Evolutionary conservation across 2,329 filamentous ascomycete species (phyloP).

Genomic region (Elsinoe australis): DNA sequence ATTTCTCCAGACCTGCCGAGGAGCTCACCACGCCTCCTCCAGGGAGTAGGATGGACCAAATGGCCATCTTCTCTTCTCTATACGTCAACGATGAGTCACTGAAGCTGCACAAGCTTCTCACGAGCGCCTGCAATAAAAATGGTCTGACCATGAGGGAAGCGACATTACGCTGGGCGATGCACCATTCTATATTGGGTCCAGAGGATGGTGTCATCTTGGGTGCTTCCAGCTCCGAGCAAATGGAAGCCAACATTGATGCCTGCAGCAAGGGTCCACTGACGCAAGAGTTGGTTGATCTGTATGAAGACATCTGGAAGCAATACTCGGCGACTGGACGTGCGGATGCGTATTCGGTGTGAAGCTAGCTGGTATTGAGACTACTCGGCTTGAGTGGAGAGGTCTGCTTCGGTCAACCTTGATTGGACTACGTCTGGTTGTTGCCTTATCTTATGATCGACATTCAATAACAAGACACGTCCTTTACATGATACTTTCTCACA

Average conservation of each 20-base stretch:
- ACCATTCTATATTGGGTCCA: slow-evolving; percentile 36
- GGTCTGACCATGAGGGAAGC: slow-evolving; percentile 37
- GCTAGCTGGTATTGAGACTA: too few relatives aligned
- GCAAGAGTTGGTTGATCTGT: slow-evolving; percentile 22
- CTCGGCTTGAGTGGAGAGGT: too few relatives aligned
- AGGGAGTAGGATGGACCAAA: slow-evolving; percentile 26
- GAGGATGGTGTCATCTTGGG: slow-evolving; percentile 37
- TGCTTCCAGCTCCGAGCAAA: slow-evolving; percentile 28
- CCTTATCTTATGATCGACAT: too few relatives aligned
- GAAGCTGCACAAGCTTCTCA: slow-evolving; percentile 36
- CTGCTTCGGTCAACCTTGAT: too few relatives aligned
- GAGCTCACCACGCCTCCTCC: slow-evolving; percentile 28
- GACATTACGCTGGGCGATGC: slow-evolving; percentile 40
- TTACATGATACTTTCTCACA: too few relatives aligned
- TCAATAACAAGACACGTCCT: too few relatives aligned
- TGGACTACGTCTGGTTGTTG: too few relatives aligned
- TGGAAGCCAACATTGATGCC: slow-evolving; percentile 28
- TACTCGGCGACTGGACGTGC: slow-evolving; percentile 21
- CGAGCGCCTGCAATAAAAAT: slow-evolving; percentile 31
- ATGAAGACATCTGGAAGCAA: slow-evolving; percentile 22
- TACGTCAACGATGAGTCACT: slow-evolving; percentile 39
- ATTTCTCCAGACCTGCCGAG: slow-evolving; percentile 35
- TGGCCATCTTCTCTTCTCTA: slow-evolving; percentile 30
- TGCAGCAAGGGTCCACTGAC: slow-evolving; percentile 25
- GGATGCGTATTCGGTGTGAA: slow-evolving; percentile 20